phyloP scores from a whole-genome alignment of 1,139 yeast species.

The Saccharomyces hybrid region DNA sequence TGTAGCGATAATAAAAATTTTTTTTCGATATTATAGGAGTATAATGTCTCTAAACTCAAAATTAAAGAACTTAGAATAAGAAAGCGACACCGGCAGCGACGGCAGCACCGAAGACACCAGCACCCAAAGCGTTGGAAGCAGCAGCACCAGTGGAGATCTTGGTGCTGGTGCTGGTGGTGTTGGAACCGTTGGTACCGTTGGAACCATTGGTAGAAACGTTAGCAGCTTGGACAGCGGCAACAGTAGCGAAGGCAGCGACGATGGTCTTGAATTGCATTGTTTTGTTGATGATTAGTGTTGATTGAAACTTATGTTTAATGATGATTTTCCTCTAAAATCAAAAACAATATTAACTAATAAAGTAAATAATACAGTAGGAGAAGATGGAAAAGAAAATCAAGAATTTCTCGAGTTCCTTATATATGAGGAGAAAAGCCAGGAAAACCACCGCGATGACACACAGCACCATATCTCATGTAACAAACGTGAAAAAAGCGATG shows the following conservation, averaged over 20 bases:
- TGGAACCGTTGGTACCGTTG: conserved; percentile 26
- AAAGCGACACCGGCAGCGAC: conserved; percentile 69
- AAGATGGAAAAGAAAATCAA: background rate
- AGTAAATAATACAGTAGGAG: background rate
- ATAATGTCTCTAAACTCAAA: background rate
- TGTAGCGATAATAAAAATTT: background rate
- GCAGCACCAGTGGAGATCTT: conserved; percentile 46
- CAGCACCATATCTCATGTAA: background rate
- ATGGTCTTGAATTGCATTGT: conserved; percentile 56
- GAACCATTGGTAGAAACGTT: conserved; percentile 34
- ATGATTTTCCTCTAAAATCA: background rate
- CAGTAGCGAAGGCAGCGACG: conserved; percentile 33
- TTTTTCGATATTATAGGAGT: background rate
- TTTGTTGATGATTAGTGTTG: conserved; percentile 12
- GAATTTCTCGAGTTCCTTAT: background rate
- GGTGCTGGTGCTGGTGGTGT: conserved; percentile 24
- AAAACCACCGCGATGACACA: background rate
- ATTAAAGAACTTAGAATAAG: conserved; percentile 41
- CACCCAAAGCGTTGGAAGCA: conserved; percentile 44
- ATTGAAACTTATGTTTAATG: conserved; percentile 1
- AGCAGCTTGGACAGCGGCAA: conserved; percentile 17
- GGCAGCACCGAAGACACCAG: conserved; percentile 65
- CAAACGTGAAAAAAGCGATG: background rate
- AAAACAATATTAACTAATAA: background rate
- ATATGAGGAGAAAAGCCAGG: background rate